These are phyloP conservation scores for Alectoria sarmentosa DNA, from an alignment of 495 filamentous ascomycete genomes.

Conservation along the genomic window DNA sequence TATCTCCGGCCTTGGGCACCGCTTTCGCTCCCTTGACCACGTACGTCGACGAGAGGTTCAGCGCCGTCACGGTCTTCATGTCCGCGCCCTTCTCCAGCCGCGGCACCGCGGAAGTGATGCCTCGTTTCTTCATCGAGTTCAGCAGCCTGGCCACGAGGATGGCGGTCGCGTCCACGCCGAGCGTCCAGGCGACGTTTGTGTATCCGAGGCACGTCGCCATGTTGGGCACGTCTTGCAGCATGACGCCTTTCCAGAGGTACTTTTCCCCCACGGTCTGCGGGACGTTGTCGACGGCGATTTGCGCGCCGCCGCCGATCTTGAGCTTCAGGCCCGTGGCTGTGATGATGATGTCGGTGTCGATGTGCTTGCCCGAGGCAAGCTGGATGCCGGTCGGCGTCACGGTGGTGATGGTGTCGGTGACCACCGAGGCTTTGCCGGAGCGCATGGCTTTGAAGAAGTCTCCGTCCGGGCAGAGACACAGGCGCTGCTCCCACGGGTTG, in stretches of 20 bases:
- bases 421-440: slow-evolving; percentile 14
- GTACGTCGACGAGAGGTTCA: slow-evolving; percentile 2
- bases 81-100: neutral
- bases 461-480: slow-evolving; percentile 12
- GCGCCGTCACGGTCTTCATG: neutral
- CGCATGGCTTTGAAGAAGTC: slow-evolving; percentile 12
- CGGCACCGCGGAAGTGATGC: neutral
- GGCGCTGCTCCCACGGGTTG: slow-evolving; percentile 15
- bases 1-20: slow-evolving; percentile 6
- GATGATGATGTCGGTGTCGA: slow-evolving; percentile 10
- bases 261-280: neutral
- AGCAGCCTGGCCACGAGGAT: slow-evolving; percentile 1
- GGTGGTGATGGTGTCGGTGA: slow-evolving; percentile 7
- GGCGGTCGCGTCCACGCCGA: slow-evolving; percentile 13
- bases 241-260: slow-evolving; percentile 3
- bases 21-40: slow-evolving; percentile 9
- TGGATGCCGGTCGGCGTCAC: slow-evolving; percentile 3
- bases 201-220: neutral
- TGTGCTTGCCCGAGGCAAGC: slow-evolving; percentile 1
- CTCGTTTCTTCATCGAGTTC: neutral
- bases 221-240: slow-evolving; percentile 13
- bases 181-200: slow-evolving; percentile 10
- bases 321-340: slow-evolving; percentile 14
- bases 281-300: slow-evolving; percentile 2
- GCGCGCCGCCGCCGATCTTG: neutral